Conservation (phyloP, 1,139 yeast genomes). For the Lodderomyces orthopsilosis region DNA sequence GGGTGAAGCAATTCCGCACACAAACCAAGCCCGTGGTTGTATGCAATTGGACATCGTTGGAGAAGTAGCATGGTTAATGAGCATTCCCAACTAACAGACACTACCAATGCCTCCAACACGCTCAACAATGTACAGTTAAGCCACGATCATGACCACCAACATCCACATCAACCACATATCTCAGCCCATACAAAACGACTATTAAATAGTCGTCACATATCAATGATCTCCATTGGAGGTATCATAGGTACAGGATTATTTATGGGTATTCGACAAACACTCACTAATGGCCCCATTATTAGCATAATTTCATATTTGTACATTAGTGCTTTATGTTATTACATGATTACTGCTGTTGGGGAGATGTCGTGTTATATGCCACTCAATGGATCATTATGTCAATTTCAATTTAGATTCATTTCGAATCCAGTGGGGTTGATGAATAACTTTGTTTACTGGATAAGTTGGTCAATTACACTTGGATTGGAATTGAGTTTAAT, state of each 20-base stretch:
- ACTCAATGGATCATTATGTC: slow-evolving; percentile 22
- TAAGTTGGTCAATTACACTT: slow-evolving; percentile 26
- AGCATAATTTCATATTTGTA: slow-evolving; percentile 19
- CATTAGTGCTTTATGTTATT: slow-evolving; percentile 18
- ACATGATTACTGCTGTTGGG: slow-evolving; percentile 20
- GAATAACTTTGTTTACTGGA: slow-evolving; percentile 25
- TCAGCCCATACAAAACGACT: slow-evolving; percentile 14
- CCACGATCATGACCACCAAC: not conserved
- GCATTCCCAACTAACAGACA: not conserved
- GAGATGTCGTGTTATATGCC: slow-evolving; percentile 23
- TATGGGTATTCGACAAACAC: slow-evolving; percentile 19
- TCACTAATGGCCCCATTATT: slow-evolving; percentile 21
- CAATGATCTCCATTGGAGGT: slow-evolving; percentile 27
- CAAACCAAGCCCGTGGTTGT: too few relatives aligned
- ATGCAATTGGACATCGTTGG: not conserved
- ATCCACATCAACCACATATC: not conserved
- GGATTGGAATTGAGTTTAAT: slow-evolving; percentile 24
- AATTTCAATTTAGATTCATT: slow-evolving; percentile 20
- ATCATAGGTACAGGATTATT: slow-evolving; percentile 30
- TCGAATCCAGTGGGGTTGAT: slow-evolving; percentile 19
- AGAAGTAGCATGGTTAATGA: not conserved
- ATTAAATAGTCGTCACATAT: slow-evolving; percentile 19
- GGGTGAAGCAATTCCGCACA: not conserved
- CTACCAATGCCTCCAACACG: not conserved
- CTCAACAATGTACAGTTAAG: not conserved